Evolutionary conservation across 2,329 filamentous ascomycete species (phyloP).

Genomic region (Lachnellula arida): DNA sequence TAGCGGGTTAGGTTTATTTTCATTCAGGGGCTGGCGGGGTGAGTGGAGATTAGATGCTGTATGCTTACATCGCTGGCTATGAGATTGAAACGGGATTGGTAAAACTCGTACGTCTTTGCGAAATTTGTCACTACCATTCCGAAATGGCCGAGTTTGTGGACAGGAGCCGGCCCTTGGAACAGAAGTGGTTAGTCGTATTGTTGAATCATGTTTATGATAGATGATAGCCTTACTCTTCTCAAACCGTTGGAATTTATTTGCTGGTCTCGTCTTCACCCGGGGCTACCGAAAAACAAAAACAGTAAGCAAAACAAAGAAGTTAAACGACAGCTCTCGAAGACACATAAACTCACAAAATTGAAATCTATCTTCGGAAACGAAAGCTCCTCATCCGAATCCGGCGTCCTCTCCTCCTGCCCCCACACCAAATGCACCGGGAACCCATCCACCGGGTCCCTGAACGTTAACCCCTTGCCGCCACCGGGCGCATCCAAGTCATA

Average conservation of each 20-base stretch:
- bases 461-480: conserved; percentile 47
- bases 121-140: conserved; percentile 50
- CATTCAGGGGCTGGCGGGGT: too few species aligned
- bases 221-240: conserved; percentile 29
- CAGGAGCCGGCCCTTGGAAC: conserved; percentile 38
- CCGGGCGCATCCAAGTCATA: conserved; percentile 47
- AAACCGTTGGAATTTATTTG: conserved; percentile 49
- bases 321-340: conserved; percentile 35
- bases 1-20: too few species aligned
- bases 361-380: too few species aligned
- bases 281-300: too few species aligned
- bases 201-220: too few species aligned
- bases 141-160: conserved; percentile 53
- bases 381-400: too few species aligned
- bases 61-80: conserved; percentile 43
- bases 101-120: conserved; percentile 46
- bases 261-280: conserved; percentile 42
- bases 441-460: conserved; percentile 47
- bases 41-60: too few species aligned
- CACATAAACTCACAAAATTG: too few species aligned
- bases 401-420: conserved; percentile 38
- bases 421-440: conserved; percentile 54
- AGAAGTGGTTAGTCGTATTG: too few species aligned
- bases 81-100: conserved; percentile 46
- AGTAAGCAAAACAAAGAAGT: conserved; percentile 37